Conservation (phyloP, 306 rosid species). For the Acacia crassicarpa region DNA sequence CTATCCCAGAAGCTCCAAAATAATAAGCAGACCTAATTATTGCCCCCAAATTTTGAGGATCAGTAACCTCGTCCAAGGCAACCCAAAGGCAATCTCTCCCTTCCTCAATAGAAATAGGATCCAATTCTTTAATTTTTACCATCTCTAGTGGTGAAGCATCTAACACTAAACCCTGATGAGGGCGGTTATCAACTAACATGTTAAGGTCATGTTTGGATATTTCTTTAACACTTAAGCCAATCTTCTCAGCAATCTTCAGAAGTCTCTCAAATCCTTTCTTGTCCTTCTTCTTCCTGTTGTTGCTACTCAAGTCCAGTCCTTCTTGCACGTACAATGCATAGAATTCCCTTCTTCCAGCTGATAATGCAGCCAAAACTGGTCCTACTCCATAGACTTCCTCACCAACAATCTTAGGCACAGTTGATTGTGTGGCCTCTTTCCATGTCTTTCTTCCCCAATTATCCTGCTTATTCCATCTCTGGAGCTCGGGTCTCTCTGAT, state of each 20-base stretch:
- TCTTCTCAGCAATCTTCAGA: slow-evolving; percentile 68
- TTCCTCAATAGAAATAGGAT: slow-evolving; percentile 65
- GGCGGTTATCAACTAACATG: slow-evolving; percentile 92
- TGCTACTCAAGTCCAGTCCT: slow-evolving; percentile 82
- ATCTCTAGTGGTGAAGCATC: slow-evolving; percentile 93
- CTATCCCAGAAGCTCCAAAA: slow-evolving; percentile 90
- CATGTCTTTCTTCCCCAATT: slow-evolving; percentile 84
- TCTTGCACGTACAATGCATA: slow-evolving; percentile 82
- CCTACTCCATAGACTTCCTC: slow-evolving; percentile 94
- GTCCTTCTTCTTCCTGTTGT: slow-evolving; percentile 93
- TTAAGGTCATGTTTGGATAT: slow-evolving; percentile 88
- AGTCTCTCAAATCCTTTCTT: slow-evolving; percentile 89
- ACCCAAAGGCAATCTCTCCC: slow-evolving; percentile 80
- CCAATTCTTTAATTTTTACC: slow-evolving; percentile 75
- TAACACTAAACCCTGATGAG: slow-evolving; percentile 89
- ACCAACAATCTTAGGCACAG: slow-evolving; percentile 80
- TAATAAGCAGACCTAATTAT: slow-evolving; percentile 86
- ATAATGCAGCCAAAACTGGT: slow-evolving; percentile 93
- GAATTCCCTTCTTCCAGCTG: slow-evolving; percentile 89
- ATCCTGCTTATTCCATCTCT: slow-evolving; percentile 79
- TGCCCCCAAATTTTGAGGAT: slow-evolving; percentile 95
- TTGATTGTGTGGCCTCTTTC: slow-evolving; percentile 82
- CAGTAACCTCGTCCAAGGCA: slow-evolving; percentile 94
- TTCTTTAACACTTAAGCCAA: slow-evolving; percentile 64
- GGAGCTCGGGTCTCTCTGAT: slow-evolving; percentile 59